Base-by-base conservation (phyloP, 768 basidiomycete genomes). In the Pleurotus tuber-regium region DNA sequence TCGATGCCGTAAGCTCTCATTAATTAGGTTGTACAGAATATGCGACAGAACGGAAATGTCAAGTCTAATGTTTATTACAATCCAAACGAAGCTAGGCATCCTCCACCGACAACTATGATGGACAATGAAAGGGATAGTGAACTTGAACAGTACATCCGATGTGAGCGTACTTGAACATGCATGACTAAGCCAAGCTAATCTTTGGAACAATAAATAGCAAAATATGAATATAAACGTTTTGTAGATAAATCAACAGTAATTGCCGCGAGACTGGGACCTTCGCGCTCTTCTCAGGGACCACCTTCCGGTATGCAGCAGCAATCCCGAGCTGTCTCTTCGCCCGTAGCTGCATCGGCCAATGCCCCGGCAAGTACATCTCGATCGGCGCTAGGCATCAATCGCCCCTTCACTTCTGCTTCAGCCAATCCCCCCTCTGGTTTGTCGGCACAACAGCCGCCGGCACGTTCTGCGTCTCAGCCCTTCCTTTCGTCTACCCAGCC, bases 131-230 rank as follows among this genome's bases (percentile, higher is more conserved):
- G 93, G 25, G 92, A 96, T 62, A 87, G 88, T 41, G 94, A 98
- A 54, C 78, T 98, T 38, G 95, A 98, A 66, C 84, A 82, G 61
- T 97, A 84, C 70, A 94, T 98, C 54, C 82, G 95, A 53, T 75
- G 89, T 89, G 71, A 68, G 79, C 74, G 52, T 40, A 16, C 35
- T 26, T 36, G 16, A 7, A 40, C 11, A 38, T 16, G 23, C 4
- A 33, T 18, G 30, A 16, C 38, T 51, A 23, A 54, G 53, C 49
- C 51, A 40, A 41, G 24, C 43, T 41, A 5, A 50, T 51, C n/a
- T n/a, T n/a, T n/a, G n/a, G n/a, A n/a, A n/a, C n/a, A n/a, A n/a
- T n/a, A n/a, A n/a, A n/a, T 57, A 90, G 89, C 80, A 5, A 92
- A 92, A 65, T 92, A 92, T 54, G 82, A 94, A 60, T 86, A 82